Base-by-base conservation (phyloP, 257 asterid genomes). In the Eustoma russellianum region DNA sequence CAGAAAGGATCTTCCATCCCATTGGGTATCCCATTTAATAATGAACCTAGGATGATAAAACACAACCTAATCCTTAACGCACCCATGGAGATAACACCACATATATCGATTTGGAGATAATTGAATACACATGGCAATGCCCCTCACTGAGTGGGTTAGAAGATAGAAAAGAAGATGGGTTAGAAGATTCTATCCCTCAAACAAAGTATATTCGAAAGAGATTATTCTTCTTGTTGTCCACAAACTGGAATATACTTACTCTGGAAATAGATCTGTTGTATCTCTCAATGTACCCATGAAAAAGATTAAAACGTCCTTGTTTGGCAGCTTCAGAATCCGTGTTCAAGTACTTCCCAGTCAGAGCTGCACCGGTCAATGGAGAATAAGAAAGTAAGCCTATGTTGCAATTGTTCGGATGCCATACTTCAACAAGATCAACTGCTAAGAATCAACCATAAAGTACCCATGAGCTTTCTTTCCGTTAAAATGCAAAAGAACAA, bases 271-370 rank as follows among this genome's bases (percentile, higher is more conserved):
- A 90, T 60, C 67, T 78, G 33, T 77, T 79, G 86, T 83, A 90
- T 86, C 98, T 79, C 59, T 83, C 93, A 96, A 86, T 90, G 80
- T 83, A 90, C 46, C 95, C 85, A 0, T 95, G 95, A 59, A 83
- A 90, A 59, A 86, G 77, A 69, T 86, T 75, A 3, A 90, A 53
- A 70, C 98, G 80, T 64, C 98, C 98, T 40, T 17, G 74, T 60
- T 61, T 78, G 3, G 98, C 86, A 64, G 85, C 96, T 62, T 83
- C 83, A 19, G 98, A 82, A 38, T 73, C 61, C 14, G 35, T 52
- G 69, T 86, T 88, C 46, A 90, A 79, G 73, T 90, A 90, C 65
- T 90, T 90, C 44, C 96, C 98, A 0, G 80, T 64, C 72, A 90
- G 70, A 18, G 93, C 49, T 70, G 95, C 98, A 52, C 89, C 98